phyloP scores from a whole-genome alignment of 2,329 filamentous ascomycete species.

The Xenosphaeropsis pyriputrescens region DNA sequence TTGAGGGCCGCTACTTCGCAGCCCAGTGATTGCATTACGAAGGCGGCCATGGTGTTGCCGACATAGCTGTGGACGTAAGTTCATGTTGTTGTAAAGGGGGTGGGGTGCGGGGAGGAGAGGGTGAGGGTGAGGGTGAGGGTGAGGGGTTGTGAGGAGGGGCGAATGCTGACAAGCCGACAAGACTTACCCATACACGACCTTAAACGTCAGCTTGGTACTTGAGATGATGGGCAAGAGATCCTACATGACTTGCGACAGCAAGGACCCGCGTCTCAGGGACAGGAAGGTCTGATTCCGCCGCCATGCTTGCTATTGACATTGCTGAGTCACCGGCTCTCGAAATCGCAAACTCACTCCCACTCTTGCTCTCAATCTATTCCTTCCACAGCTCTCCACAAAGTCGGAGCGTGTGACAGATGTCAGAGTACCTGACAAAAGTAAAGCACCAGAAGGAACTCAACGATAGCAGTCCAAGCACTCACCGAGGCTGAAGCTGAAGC shows the following conservation, averaged over 20 bases:
- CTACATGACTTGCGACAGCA: constrained; percentile 90
- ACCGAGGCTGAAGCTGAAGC: too few species aligned
- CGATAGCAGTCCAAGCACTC: too few species aligned
- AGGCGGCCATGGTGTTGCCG: constrained; percentile 92
- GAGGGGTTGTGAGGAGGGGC: constrained; percentile 5
- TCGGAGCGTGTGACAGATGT: too few species aligned
- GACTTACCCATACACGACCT: constrained; percentile 64
- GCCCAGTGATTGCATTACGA: constrained; percentile 84
- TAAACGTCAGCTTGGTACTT: constrained; percentile 13
- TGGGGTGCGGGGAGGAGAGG: background rate
- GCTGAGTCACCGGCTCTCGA: too few species aligned
- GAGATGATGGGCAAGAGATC: constrained; percentile 18
- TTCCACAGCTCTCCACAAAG: too few species aligned
- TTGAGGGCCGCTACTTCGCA: constrained; percentile 91
- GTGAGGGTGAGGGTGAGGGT: too few species aligned
- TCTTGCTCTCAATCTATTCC: too few species aligned
- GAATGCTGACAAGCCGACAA: background rate
- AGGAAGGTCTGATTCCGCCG: constrained; percentile 12
- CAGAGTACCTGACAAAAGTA: too few species aligned
- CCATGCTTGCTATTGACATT: too few species aligned
- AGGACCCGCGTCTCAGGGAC: constrained; percentile 55
- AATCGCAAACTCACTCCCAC: too few species aligned
- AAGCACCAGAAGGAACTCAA: too few species aligned
- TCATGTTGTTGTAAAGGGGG: constrained; percentile 6
- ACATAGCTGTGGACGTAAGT: constrained; percentile 54